Evolutionary conservation across 495 filamentous ascomycete species (phyloP).

Genomic region (Filosporella fistucella): DNA sequence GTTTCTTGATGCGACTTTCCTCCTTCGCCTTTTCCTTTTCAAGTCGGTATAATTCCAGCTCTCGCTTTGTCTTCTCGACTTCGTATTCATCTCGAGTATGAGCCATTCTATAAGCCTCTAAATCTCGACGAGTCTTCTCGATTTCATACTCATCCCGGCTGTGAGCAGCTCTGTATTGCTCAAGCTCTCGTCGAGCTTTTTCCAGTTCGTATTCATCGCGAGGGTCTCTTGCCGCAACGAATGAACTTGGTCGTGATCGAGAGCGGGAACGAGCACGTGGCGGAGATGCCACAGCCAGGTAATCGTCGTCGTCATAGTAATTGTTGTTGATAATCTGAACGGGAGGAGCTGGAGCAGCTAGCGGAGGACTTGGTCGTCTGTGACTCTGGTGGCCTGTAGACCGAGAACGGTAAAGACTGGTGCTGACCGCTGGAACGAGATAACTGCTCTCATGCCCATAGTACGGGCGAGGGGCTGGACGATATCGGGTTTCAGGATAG

Average conservation of each 20-base stretch:
- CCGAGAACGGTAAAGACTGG: conserved; percentile 6
- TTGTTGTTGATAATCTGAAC: conserved; percentile 50
- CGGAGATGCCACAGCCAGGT: conserved; percentile 20
- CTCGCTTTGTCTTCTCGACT: conserved; percentile 26
- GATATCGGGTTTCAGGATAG: conserved; percentile 18
- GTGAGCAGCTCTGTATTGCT: conserved; percentile 19
- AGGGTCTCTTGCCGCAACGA: conserved; percentile 3
- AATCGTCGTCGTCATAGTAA: conserved; percentile 24
- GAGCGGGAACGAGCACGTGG: conserved; percentile 23
- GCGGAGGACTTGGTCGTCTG: conserved; percentile 14
- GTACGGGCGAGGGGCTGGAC: conserved; percentile 7
- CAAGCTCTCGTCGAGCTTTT: conserved; percentile 40
- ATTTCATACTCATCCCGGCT: conserved; percentile 28
- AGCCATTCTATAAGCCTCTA: conserved; percentile 2
- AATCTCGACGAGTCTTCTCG: conserved; percentile 21
- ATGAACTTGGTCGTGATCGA: conserved; percentile 23
- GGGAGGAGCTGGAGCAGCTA: conserved; percentile 27
- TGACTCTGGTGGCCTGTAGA: conserved; percentile 16
- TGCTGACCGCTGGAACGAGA: conserved; percentile 12
- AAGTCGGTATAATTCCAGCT: conserved; percentile 31
- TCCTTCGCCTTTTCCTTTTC: conserved; percentile 34
- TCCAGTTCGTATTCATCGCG: conserved; percentile 8
- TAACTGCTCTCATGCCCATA: conserved; percentile 5
- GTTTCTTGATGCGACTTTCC: conserved; percentile 36
- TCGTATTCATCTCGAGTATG: conserved; percentile 34